Evolutionary conservation across 2,329 filamentous ascomycete genomes (phyloP), one percentile per base, ranked within the genome.

Genomic region (Gnomoniopsis sp.): DNA sequence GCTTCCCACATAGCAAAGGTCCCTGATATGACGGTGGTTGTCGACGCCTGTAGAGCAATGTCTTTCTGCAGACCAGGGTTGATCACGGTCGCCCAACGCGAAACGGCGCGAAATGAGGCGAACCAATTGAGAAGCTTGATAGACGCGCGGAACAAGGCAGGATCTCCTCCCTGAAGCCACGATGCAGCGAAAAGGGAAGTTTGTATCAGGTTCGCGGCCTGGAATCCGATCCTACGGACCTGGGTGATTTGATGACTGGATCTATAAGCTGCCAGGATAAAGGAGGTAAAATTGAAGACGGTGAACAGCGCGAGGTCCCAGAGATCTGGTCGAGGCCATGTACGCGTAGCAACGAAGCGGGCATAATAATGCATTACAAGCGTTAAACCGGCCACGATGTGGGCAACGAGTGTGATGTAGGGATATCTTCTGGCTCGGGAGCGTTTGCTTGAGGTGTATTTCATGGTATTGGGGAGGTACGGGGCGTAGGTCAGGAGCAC

Each of bases 41-140:
- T 19, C 49, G 57, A 50, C 10, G 14, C 22, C 17, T 22, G 49
- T 6, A 21, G 15, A 3, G 15, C 17, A 11, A 3, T 6, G 23
- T 57, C n/a, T 30, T 26, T 22, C 17, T 26, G 26, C 21, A 60
- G 48, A 6, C 49, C 43, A 6, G 49, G 49, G 2, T 60, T 49
- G 21, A 57, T n/a, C 23, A 21, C 6, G 15, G 30, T 26, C 8
- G 57, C 14, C 7, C 14, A 10, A 19, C 3, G 22, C 1, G 11
- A 11, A 8, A 15, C 12, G 23, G 33, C 8, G 14, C 58, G 58
- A 38, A 57, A 60, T 44, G 53, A 60, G 44, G n/a, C 49, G 14
- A 60, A 60, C 58, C 58, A 60, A 49, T 57, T 57, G 23, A 60
- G 17, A 6, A 60, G 50, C 54, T 57, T 60, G 49, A 57, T 46